Evolutionary conservation across 192 early-diverging fungal genomes (phyloP).

Genomic region (Gonapodya prolifera): DNA sequence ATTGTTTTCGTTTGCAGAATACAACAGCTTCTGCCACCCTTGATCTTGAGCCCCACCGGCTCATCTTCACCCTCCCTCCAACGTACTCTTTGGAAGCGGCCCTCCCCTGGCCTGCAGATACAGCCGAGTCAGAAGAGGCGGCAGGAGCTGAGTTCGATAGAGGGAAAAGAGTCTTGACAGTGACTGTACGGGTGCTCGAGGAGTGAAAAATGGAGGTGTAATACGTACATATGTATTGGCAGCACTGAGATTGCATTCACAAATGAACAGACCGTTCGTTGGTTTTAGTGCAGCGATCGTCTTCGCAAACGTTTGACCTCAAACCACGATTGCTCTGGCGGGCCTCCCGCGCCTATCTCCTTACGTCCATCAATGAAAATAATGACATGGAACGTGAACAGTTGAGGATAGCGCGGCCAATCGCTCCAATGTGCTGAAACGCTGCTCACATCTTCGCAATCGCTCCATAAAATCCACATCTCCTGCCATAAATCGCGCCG

Average conservation of each 20-base stretch:
- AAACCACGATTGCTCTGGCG: background rate
- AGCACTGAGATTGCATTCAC: too few relatives aligned
- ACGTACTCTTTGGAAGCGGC: background rate
- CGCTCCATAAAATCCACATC: background rate
- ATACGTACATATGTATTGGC: too few relatives aligned
- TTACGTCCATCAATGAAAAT: slow-evolving; percentile 28
- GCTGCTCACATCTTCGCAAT: slow-evolving; percentile 23
- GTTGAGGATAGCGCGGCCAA: slow-evolving; percentile 28
- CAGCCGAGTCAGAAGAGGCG: background rate
- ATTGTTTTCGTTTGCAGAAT: background rate
- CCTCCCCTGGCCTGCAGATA: background rate
- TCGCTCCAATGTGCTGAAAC: slow-evolving; percentile 38
- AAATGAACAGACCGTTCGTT: too few relatives aligned
- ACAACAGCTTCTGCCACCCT: background rate
- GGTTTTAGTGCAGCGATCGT: too few relatives aligned
- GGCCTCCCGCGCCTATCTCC: background rate
- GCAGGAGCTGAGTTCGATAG: background rate
- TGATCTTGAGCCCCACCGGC: background rate
- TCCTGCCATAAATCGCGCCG: background rate
- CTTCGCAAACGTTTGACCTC: background rate
- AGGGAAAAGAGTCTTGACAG: background rate
- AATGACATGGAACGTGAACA: slow-evolving; percentile 51
- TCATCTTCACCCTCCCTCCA: background rate
- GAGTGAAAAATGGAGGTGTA: background rate
- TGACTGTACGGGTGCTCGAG: background rate